Percentiles rank a stretch among this genome's conserved stretches.
These are phyloP conservation scores for Candida neerlandica DNA, from an alignment of 1,139 yeast genomes.

Conservation along the genomic window DNA sequence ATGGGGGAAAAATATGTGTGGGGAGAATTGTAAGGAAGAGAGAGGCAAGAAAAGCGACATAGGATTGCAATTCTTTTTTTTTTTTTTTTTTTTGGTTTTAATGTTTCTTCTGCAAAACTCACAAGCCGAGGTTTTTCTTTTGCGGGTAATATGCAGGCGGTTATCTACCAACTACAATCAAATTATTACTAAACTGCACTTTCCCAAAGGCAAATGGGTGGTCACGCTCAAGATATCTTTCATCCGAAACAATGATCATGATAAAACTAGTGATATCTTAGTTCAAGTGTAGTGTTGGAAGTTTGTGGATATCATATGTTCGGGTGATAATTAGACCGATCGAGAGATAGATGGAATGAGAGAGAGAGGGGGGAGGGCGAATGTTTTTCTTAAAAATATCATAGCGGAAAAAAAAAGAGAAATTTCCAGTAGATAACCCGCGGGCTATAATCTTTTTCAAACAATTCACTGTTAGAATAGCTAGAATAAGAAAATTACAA, in stretches of 20 bases:
- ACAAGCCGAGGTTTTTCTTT: conserved; percentile 1
- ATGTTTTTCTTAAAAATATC: not conserved
- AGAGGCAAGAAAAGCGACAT: not conserved
- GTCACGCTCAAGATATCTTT: no score
- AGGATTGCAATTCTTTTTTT: not conserved
- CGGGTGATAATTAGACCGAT: no score
- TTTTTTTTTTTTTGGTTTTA: not conserved
- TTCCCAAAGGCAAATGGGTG: no score
- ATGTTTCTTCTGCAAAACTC: not conserved
- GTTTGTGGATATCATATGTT: not conserved
- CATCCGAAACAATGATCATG: no score
- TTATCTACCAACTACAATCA: not conserved
- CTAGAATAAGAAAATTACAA: no score
- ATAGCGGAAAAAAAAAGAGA: conserved; percentile 1
- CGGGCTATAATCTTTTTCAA: not conserved
- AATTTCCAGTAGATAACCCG: not conserved
- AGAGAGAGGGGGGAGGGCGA: not conserved
- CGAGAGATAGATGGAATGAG: no score
- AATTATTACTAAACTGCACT: not conserved
- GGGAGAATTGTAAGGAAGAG: not conserved
- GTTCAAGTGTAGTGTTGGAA: not conserved
- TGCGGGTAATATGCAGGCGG: not conserved
- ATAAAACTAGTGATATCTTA: no score
- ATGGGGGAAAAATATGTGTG: not conserved
- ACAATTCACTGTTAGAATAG: no score